Percentiles rank a stretch among this genome's conserved stretches.
phyloP scores from a whole-genome alignment of 140 eudicot genomes.

The Ambrosia hybrid region DNA sequence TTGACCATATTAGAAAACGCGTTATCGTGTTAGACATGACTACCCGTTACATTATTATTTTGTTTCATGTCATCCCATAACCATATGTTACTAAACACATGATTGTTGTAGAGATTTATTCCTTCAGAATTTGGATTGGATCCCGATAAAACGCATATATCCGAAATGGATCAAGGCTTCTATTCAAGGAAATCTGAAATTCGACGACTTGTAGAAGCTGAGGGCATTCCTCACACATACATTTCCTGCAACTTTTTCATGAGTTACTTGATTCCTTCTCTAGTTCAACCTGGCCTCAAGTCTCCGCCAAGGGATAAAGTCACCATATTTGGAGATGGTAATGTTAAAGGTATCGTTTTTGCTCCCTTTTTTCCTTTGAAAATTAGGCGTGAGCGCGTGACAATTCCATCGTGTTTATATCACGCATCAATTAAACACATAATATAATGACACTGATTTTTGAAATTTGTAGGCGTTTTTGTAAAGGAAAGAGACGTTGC shows the following conservation, averaged over 20 bases:
- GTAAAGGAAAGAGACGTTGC: conserved; percentile 82
- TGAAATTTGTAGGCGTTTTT: conserved; percentile 57
- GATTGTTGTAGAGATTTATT: conserved; percentile 64
- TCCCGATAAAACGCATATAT: conserved; percentile 65
- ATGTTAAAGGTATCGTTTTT: conserved; percentile 58
- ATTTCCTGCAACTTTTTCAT: conserved; percentile 73
- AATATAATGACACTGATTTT: not conserved
- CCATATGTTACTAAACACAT: not conserved
- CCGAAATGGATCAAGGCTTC: conserved; percentile 66
- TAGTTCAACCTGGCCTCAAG: conserved; percentile 71
- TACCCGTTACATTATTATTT: no score
- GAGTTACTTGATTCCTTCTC: conserved; percentile 79
- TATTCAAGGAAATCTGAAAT: conserved; percentile 78
- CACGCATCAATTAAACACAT: not conserved
- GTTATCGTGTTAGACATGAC: no score
- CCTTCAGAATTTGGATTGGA: conserved; percentile 92
- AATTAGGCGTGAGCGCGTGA: not conserved
- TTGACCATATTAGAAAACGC: no score
- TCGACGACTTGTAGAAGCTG: conserved; percentile 73
- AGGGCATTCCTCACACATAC: conserved; percentile 71
- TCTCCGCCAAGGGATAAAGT: conserved; percentile 80
- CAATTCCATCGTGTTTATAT: not conserved
- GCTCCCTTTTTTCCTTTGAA: not conserved
- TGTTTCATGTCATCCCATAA: no score
- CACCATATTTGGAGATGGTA: conserved; percentile 74